These are phyloP conservation scores for Salix koriyanagi DNA, from an alignment of 345 rosid genomes.

Conservation along the genomic window DNA sequence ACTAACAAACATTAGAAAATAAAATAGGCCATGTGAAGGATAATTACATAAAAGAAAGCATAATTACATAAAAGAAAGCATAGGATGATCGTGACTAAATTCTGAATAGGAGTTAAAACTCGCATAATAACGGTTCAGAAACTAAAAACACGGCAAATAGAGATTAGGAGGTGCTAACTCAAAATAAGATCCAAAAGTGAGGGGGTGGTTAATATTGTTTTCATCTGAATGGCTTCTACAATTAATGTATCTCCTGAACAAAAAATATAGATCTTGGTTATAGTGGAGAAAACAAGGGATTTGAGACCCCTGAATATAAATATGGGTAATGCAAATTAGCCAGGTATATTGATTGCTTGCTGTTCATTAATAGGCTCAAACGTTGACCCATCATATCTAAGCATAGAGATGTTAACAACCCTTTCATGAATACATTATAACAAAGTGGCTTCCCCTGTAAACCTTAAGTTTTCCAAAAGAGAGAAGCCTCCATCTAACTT, in stretches of 20 bases:
- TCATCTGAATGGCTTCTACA: not conserved
- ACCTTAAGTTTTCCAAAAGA: not conserved
- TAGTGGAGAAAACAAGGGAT: not conserved
- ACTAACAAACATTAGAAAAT: not conserved
- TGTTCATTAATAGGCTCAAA: not conserved
- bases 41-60: not conserved
- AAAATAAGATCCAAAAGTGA: not conserved
- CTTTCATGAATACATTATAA: not conserved
- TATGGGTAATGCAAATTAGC: not conserved
- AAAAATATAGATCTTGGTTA: not conserved
- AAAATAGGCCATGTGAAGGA: not conserved
- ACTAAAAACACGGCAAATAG: not conserved
- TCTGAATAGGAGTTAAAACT: not conserved
- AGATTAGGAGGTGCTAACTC: not conserved
- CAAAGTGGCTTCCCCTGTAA: not conserved
- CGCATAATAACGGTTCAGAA: not conserved
- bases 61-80: not conserved
- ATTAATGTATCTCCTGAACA: not conserved
- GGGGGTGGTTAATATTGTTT: not conserved
- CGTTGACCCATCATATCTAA: not conserved
- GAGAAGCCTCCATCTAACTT: not conserved
- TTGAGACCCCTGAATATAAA: not conserved
- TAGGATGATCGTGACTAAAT: not conserved
- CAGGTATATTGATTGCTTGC: not conserved
- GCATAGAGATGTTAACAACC: not conserved